Percentiles rank a stretch among this genome's conserved stretches.
phyloP scores from a whole-genome alignment of 106 monocot genomes.

The Hemerocallis citrina region DNA sequence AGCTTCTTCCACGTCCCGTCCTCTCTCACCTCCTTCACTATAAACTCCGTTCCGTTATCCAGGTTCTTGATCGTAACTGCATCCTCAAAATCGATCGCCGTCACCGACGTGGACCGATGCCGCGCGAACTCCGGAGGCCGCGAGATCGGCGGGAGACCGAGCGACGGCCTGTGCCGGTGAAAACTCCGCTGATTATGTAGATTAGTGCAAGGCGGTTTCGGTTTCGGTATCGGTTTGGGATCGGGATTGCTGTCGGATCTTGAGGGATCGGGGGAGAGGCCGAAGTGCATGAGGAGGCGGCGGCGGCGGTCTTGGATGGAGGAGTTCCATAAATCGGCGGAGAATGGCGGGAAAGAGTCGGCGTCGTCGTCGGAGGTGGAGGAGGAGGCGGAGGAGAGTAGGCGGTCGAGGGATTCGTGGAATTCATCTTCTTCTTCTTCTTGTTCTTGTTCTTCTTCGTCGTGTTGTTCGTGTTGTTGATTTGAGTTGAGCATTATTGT shows the following conservation, averaged over 20 bases:
- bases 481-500: too few species aligned
- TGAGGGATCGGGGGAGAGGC: constrained; percentile 34
- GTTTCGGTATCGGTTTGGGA: too few species aligned
- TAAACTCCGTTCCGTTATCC: constrained; percentile 57
- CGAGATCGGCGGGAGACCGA: too few species aligned
- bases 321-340: constrained; percentile 37
- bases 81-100: constrained; percentile 7
- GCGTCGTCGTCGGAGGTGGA: constrained; percentile 56
- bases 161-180: too few species aligned
- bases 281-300: constrained; percentile 37
- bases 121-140: neutral
- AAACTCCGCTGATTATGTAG: constrained; percentile 4
- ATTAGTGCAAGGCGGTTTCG: neutral
- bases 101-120: neutral
- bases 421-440: constrained; percentile 41
- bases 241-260: constrained; percentile 30
- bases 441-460: too few species aligned
- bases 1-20: constrained; percentile 57
- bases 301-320: constrained; percentile 56
- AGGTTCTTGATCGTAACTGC: constrained; percentile 41
- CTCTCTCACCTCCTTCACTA: constrained; percentile 64
- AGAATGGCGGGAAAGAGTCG: neutral
- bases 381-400: constrained; percentile 64
- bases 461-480: too few species aligned
- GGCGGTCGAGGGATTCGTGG: constrained; percentile 69